Conservation (phyloP, 805 yeast species). For the Yarrowia hollandica region DNA sequence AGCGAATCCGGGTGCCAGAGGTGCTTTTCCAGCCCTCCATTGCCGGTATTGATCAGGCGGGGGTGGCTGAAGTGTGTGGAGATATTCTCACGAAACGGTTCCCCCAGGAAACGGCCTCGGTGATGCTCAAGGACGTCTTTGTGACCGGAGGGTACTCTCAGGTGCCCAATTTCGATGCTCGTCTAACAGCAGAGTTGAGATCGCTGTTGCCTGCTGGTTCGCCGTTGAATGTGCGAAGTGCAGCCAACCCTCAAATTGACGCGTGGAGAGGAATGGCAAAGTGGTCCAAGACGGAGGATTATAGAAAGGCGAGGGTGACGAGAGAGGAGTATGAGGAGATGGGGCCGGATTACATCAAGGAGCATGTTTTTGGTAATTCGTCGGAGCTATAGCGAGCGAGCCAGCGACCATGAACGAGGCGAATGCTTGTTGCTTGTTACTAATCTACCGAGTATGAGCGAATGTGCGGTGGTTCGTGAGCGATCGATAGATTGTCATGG, state of each 20-base stretch:
- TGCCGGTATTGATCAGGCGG: conserved; percentile 95
- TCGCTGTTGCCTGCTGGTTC: conserved; percentile 69
- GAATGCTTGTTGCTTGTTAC: no score
- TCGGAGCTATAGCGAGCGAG: no score
- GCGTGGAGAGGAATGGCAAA: conserved; percentile 94
- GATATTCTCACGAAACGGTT: conserved; percentile 63
- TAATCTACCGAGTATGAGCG: neutral
- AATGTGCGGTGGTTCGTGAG: neutral
- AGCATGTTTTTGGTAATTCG: conserved; percentile 73
- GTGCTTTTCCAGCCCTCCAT: conserved; percentile 88
- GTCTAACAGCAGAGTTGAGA: conserved; percentile 70
- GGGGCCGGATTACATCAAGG: conserved; percentile 87
- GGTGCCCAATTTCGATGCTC: conserved; percentile 62
- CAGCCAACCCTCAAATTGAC: conserved; percentile 70
- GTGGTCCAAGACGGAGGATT: conserved; percentile 59
- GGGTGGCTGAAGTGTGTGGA: conserved; percentile 75
- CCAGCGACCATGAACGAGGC: no score
- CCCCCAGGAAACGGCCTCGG: conserved; percentile 47
- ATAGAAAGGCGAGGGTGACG: conserved; percentile 54
- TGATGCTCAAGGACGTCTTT: conserved; percentile 54
- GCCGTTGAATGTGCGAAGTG: conserved; percentile 59
- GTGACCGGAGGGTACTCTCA: conserved; percentile 83
- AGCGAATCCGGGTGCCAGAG: conserved; percentile 90
- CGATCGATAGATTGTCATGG: no score
- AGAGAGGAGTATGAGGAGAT: conserved; percentile 77